These are phyloP conservation scores for Blastocystis sp. DNA, from an alignment of 352 stramenopile species.

Conservation along the genomic window DNA sequence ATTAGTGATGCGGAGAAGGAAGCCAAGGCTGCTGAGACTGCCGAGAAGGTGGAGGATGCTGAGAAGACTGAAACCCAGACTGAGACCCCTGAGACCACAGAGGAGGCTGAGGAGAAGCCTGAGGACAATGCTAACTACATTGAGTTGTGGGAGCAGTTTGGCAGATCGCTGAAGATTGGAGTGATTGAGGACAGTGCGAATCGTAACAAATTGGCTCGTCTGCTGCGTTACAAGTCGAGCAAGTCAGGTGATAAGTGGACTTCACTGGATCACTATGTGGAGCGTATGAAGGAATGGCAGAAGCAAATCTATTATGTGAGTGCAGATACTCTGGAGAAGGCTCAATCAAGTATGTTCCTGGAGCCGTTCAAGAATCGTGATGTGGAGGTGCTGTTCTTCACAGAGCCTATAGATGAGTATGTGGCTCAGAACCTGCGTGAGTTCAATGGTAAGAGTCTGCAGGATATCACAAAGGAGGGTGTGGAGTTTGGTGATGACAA, in stretches of 20 bases:
- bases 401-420: constrained; percentile 96
- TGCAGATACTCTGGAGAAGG: constrained; percentile 81
- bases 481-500: constrained; percentile 97
- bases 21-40: constrained; percentile 68
- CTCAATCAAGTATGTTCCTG: constrained; percentile 87
- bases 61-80: constrained; percentile 69
- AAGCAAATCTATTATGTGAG: constrained; percentile 96
- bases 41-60: constrained; percentile 67
- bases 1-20: constrained; percentile 65
- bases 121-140: constrained; percentile 82
- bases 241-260: constrained; percentile 81
- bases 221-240: constrained; percentile 90
- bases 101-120: constrained; percentile 56
- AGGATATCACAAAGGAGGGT: constrained; percentile 91
- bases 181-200: constrained; percentile 93
- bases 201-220: constrained; percentile 85
- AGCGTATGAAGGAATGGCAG: constrained; percentile 96
- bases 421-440: constrained; percentile 85
- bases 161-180: constrained; percentile 94
- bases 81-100: constrained; percentile 71
- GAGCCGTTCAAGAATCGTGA: constrained; percentile 90
- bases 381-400: constrained; percentile 94
- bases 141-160: constrained; percentile 94
- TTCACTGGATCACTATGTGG: constrained; percentile 89
- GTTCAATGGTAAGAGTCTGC: constrained; percentile 85